Conservation (phyloP, 2,329 filamentous ascomycete genomes). For the Thelonectria rubi region DNA sequence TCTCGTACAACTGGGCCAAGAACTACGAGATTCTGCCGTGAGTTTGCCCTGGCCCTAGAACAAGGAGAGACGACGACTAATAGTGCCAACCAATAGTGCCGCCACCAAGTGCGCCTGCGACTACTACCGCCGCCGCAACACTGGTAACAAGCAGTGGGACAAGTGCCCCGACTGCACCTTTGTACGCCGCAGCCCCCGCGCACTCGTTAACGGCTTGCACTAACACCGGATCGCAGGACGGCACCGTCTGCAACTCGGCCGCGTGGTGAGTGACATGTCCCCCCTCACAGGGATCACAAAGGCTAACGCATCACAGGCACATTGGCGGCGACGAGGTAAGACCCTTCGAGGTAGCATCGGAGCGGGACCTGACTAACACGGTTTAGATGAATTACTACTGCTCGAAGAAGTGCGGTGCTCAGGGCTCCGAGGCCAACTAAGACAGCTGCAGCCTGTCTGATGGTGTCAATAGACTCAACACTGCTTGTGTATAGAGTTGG, state of each 20-base stretch:
- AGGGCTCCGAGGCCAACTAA: not conserved
- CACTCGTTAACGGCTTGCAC: not conserved
- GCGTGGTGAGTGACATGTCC: not conserved
- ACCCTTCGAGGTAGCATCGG: not conserved
- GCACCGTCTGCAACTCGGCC: slow-evolving; percentile 20
- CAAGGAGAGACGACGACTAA: not conserved
- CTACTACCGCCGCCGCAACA: slow-evolving; percentile 22
- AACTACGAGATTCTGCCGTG: not conserved
- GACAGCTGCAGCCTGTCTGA: not conserved
- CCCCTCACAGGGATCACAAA: not conserved
- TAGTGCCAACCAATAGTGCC: not conserved
- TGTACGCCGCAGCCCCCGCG: not conserved
- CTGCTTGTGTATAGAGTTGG: too few species aligned
- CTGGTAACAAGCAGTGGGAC: slow-evolving; percentile 27
- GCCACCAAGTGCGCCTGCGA: slow-evolving; percentile 28
- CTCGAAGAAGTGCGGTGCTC: not conserved
- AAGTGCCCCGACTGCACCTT: slow-evolving; percentile 32
- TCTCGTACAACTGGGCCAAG: slow-evolving; percentile 18
- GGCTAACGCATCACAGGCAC: slow-evolving; percentile 17
- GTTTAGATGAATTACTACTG: not conserved
- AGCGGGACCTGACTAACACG: not conserved
- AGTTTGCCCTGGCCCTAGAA: not conserved
- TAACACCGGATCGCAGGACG: slow-evolving; percentile 13
- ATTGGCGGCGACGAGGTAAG: slow-evolving; percentile 35
- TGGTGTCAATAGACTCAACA: not conserved